Evolutionary conservation across 169 alveolate genomes (phyloP).

Genomic region (Plasmodium yoelii): DNA sequence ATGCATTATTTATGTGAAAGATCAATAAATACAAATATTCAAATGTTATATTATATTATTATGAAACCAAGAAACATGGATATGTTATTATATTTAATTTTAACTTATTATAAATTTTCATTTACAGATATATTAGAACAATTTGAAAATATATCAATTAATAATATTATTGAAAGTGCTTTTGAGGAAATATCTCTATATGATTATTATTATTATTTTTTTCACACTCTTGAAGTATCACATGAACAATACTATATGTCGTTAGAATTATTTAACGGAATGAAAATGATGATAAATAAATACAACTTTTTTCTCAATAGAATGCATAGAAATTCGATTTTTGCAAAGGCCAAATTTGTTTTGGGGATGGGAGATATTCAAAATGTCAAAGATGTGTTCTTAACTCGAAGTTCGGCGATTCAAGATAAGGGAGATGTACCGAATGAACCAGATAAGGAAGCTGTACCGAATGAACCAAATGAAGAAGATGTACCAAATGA

Average conservation of each 20-base stretch:
- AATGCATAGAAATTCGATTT: slow-evolving; percentile 66
- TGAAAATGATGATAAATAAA: slow-evolving; percentile 34
- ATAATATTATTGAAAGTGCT: slow-evolving; percentile 48
- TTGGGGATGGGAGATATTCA: slow-evolving; percentile 65
- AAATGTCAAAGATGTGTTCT: slow-evolving; percentile 6
- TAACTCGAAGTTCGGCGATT: neutral
- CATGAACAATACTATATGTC: slow-evolving; percentile 74
- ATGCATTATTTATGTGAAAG: slow-evolving; percentile 69
- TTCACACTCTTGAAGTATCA: slow-evolving; percentile 47
- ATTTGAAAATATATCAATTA: slow-evolving; percentile 30
- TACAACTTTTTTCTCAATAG: slow-evolving; percentile 47
- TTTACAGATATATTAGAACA: slow-evolving; percentile 55
- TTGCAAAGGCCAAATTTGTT: slow-evolving; percentile 53
- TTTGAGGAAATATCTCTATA: slow-evolving; percentile 58
- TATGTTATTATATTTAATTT: slow-evolving; percentile 39
- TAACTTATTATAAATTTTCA: slow-evolving; percentile 54
- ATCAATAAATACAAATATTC: slow-evolving; percentile 1
- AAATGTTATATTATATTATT: slow-evolving; percentile 28
- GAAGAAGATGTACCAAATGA: neutral
- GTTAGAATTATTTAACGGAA: slow-evolving; percentile 39
- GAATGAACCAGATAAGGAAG: neutral
- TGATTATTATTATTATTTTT: slow-evolving; percentile 58
- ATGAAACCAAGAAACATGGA: slow-evolving; percentile 72
- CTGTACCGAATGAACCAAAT: neutral
- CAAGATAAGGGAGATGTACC: neutral